Conservation (phyloP, 2,329 filamentous ascomycete genomes). For the Chalaropsis thielavioides region DNA sequence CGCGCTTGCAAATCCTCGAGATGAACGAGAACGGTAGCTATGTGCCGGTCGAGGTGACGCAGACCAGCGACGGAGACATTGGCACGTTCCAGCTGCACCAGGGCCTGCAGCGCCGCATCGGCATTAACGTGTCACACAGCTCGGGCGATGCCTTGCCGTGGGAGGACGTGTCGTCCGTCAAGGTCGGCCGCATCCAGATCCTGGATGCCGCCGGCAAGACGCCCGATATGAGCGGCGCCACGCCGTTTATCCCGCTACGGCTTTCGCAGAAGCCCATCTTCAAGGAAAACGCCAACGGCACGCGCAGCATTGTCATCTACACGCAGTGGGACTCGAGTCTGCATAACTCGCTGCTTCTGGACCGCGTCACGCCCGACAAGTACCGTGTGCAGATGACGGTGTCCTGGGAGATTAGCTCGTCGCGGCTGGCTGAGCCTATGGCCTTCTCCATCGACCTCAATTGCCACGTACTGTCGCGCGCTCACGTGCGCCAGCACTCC, state of each 20-base stretch:
- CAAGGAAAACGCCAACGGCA: conserved; percentile 78
- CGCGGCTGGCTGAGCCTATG: conserved; percentile 76
- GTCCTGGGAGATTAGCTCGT: conserved; percentile 71
- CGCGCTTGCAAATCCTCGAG: conserved; percentile 76
- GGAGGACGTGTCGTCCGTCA: conserved; percentile 64
- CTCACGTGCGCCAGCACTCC: conserved; percentile 72
- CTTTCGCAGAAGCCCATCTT: conserved; percentile 65
- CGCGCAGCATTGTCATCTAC: conserved; percentile 69
- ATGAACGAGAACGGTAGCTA: conserved; percentile 86
- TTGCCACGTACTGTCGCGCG: conserved; percentile 70
- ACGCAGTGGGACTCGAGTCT: conserved; percentile 95
- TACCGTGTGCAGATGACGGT: conserved; percentile 80
- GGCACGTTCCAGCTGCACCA: conserved; percentile 93
- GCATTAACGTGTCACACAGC: conserved; percentile 79
- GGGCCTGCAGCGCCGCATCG: conserved; percentile 75
- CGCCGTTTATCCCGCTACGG: conserved; percentile 54
- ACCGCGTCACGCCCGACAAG: conserved; percentile 83
- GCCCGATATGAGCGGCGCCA: conserved; percentile 58
- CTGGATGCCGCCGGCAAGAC: conserved; percentile 76
- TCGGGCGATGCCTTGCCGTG: conserved; percentile 79
- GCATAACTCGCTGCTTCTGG: conserved; percentile 83
- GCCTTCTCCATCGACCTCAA: conserved; percentile 68
- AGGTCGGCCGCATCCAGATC: conserved; percentile 67
- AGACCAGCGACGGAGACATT: conserved; percentile 67
- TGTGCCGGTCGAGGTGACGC: conserved; percentile 79